Evolutionary conservation across 2,329 filamentous ascomycete genomes (phyloP).

Genomic region (Lecanicillium sp.): DNA sequence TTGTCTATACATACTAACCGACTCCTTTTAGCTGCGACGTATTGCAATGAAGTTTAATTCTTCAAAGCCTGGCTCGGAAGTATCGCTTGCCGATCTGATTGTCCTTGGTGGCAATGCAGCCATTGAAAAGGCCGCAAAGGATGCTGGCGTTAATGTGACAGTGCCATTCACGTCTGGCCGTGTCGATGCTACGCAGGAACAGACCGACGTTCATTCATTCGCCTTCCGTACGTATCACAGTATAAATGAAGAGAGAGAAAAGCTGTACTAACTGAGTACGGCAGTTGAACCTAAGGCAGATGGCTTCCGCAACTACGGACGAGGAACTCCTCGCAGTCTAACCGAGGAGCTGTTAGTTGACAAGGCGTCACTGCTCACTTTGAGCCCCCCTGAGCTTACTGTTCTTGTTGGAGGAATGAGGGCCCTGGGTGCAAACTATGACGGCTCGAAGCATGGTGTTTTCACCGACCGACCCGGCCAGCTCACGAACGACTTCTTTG

Average conservation of each 20-base stretch:
- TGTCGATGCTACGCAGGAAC: conserved; percentile 61
- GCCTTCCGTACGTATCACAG: conserved; percentile 34
- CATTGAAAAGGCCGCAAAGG: conserved; percentile 60
- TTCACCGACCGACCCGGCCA: conserved; percentile 60
- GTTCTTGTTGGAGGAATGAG: conserved; percentile 67
- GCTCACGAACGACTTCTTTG: conserved; percentile 75
- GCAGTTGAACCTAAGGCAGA: conserved; percentile 60
- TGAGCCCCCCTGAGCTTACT: conserved; percentile 63
- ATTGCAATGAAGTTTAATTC: conserved; percentile 20
- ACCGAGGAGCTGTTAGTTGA: conserved; percentile 67
- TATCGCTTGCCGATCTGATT: conserved; percentile 70
- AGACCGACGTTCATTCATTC: conserved; percentile 62
- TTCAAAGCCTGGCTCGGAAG: conserved; percentile 54
- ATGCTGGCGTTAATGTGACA: conserved; percentile 36
- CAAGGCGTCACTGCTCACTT: conserved; percentile 60
- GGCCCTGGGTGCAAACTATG: conserved; percentile 61
- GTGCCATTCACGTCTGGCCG: conserved; percentile 71
- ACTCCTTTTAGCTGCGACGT: conserved; percentile 1
- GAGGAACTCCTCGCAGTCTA: conserved; percentile 49
- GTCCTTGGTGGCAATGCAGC: conserved; percentile 65
- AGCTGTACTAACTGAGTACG: too few species aligned
- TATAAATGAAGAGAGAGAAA: too few species aligned
- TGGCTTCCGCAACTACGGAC: conserved; percentile 74
- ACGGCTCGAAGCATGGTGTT: conserved; percentile 59
- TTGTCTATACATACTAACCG: too few species aligned